Evolutionary conservation across 2,329 filamentous ascomycete genomes (phyloP).

Genomic region (Xylaria sp.): DNA sequence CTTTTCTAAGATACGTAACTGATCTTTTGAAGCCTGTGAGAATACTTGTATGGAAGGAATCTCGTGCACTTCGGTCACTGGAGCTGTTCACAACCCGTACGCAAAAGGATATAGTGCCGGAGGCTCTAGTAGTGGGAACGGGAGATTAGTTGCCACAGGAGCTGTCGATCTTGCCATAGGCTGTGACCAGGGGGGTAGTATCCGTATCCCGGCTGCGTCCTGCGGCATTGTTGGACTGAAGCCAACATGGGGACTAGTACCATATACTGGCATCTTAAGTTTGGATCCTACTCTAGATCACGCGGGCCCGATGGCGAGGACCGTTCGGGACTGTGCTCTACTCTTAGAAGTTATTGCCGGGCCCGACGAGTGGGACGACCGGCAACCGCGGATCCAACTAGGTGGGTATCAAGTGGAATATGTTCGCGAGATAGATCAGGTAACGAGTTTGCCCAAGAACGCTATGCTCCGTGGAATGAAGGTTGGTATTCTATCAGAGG

Average conservation of each 20-base stretch:
- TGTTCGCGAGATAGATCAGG: conserved; percentile 38
- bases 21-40: conserved; percentile 54
- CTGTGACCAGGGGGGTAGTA: conserved; percentile 52
- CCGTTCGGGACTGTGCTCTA: conserved; percentile 46
- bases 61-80: conserved; percentile 57
- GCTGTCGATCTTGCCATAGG: conserved; percentile 50
- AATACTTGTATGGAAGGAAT: conserved; percentile 58
- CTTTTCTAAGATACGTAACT: background rate
- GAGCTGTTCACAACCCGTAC: conserved; percentile 60
- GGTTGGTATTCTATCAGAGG: conserved; percentile 49
- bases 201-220: conserved; percentile 49
- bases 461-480: conserved; percentile 45
- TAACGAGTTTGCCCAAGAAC: conserved; percentile 14
- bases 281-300: conserved; percentile 49
- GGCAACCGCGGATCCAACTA: conserved; percentile 42
- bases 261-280: conserved; percentile 50
- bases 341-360: conserved; percentile 51
- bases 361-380: conserved; percentile 50
- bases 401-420: conserved; percentile 31
- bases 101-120: conserved; percentile 58
- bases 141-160: conserved; percentile 55
- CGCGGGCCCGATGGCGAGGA: conserved; percentile 48
- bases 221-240: conserved; percentile 51
- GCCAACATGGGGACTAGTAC: conserved; percentile 50
- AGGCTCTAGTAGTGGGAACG: conserved; percentile 57